Percentiles rank a stretch among this genome's conserved stretches.
Conservation (phyloP, 1,284 basidiomycete species). For the Lentinus polychrous region DNA sequence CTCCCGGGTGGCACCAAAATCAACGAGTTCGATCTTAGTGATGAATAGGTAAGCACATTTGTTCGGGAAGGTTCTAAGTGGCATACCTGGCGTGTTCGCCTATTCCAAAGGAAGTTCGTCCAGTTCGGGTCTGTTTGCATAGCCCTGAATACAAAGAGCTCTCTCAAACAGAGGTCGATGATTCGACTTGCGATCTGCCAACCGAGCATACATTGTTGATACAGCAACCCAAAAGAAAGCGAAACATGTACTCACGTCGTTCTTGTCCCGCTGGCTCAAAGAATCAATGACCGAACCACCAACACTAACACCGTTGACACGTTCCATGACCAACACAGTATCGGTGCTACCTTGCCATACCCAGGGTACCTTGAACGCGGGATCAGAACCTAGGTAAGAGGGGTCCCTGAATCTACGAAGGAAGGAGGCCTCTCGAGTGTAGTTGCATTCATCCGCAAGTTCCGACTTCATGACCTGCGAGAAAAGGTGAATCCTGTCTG, state of each 20-base stretch:
- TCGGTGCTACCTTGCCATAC: slow-evolving; percentile 80
- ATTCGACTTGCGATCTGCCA: slow-evolving; percentile 77
- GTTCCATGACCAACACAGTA: slow-evolving; percentile 87
- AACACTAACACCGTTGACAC: slow-evolving; percentile 78
- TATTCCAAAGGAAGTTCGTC: slow-evolving; percentile 94
- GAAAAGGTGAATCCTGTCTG: not conserved
- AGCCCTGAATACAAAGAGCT: slow-evolving; percentile 85
- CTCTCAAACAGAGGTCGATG: slow-evolving; percentile 82
- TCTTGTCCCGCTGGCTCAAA: slow-evolving; percentile 59
- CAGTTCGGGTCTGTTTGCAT: slow-evolving; percentile 99
- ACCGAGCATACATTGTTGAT: slow-evolving; percentile 1
- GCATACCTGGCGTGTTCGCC: slow-evolving; percentile 42
- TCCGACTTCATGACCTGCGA: slow-evolving; percentile 80
- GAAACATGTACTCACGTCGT: slow-evolving; percentile 53
- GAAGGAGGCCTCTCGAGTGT: slow-evolving; percentile 80
- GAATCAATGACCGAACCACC: slow-evolving; percentile 52
- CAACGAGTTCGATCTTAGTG: slow-evolving; percentile 77
- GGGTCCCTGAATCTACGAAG: slow-evolving; percentile 55
- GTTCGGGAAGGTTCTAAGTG: not conserved
- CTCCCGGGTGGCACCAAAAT: slow-evolving; percentile 91
- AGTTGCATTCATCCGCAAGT: slow-evolving; percentile 94
- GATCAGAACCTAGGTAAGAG: slow-evolving; percentile 48
- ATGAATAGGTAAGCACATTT: not conserved
- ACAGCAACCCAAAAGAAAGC: not conserved
- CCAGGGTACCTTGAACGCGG: slow-evolving; percentile 79